Conservation (phyloP, 2,329 filamentous ascomycete genomes). For the Waltergamsia citrina region DNA sequence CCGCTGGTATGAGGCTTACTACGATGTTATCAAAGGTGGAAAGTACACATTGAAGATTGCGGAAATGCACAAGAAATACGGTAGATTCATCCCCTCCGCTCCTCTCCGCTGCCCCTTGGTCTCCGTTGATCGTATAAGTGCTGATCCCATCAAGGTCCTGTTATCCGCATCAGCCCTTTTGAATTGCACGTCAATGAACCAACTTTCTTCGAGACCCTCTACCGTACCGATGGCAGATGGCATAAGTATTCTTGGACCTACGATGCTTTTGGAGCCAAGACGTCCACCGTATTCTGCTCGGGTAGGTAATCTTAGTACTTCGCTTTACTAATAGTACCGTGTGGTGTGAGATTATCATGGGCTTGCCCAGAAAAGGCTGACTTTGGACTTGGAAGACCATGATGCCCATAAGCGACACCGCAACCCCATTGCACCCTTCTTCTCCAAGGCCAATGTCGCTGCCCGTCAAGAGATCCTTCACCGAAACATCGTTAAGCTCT, state of each 20-base stretch:
- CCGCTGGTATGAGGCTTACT: constrained; percentile 5
- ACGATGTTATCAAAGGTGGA: constrained; percentile 7
- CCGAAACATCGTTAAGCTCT: too few relatives aligned
- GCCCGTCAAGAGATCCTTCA: too few relatives aligned
- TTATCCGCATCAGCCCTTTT: constrained; percentile 5
- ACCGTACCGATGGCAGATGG: not conserved
- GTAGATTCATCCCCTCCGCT: not conserved
- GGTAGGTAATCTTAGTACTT: too few relatives aligned
- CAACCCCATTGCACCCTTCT: constrained; percentile 11
- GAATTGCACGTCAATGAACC: constrained; percentile 3
- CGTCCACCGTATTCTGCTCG: too few relatives aligned
- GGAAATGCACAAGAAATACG: constrained; percentile 1
- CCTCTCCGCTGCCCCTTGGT: too few relatives aligned
- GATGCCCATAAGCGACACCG: too few relatives aligned
- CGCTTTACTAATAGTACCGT: too few relatives aligned
- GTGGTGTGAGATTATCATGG: too few relatives aligned
- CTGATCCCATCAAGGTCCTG: constrained; percentile 1
- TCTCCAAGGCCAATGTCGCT: constrained; percentile 7
- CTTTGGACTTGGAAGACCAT: too few relatives aligned
- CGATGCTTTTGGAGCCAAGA: constrained; percentile 1
- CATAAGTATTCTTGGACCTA: too few relatives aligned
- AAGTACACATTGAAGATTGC: constrained; percentile 1
- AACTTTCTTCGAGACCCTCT: constrained; percentile 1
- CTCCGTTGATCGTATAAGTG: too few relatives aligned
- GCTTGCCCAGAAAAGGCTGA: too few relatives aligned